Evolutionary conservation across 768 basidiomycete genomes (phyloP), one percentile per base, ranked within the genome.

Genomic region (Ramaria sp.): DNA sequence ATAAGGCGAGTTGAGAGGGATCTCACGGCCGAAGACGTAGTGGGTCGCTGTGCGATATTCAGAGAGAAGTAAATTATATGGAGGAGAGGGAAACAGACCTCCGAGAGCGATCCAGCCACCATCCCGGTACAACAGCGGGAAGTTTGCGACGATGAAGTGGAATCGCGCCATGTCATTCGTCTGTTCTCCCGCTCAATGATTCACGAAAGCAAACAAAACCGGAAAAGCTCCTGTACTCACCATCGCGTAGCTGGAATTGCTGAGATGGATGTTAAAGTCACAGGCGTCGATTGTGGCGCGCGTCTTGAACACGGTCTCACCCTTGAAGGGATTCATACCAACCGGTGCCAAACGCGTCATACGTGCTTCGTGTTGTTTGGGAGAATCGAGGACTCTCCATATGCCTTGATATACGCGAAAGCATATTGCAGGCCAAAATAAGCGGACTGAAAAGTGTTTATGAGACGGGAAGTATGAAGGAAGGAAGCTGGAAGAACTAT

Each of bases 201-300:
- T 56, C 16, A 43, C 22, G n/a, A n/a, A n/a, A n/a, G n/a, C n/a
- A n/a, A n/a, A 15, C 25, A 25, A 15, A 13, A 57, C 15, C 24
- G 39, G 15, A 18, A 24, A 47, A 47, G 42, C 42, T 18, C 24
- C 22, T 12, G 5, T 5, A 34, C 69, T 15, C 55, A 78, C 83
- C 73, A 87, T 88, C 3, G 84, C 77, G 58, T 90, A 91, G 50
- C 79, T 82, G 0, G 87, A 88, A 62, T 91, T 91, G 64, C 85
- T 88, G 56, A 90, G 71, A 62, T 91, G 88, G 12, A 75, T 64
- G 62, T 85, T 79, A 61, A 81, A 82, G 65, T 91, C 88, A 41
- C 76, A 74, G 42, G 89, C 88, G 58, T 89, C 86, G 6, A 81
- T 60, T 54, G 85, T 75, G 25, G 83, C 79, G 72, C 78, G 78